Base-by-base conservation (phyloP, 2,329 filamentous ascomycete species). In the Alternaria ventricosa region DNA sequence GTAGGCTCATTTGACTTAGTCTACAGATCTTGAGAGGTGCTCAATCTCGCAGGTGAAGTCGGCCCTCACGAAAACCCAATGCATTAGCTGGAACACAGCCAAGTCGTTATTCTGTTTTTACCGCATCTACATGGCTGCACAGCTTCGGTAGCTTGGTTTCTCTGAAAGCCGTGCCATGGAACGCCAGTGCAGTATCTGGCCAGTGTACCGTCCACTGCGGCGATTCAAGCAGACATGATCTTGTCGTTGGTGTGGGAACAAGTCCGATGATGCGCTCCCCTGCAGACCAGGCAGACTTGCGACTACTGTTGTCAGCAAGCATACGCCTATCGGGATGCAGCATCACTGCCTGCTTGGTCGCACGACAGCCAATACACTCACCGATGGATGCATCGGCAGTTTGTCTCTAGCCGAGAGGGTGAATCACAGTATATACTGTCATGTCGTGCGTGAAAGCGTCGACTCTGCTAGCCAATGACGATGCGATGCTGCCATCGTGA, bases 231-330 rank as follows among this genome's bases (percentile, higher is more conserved):
- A 28, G 60, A 58, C 51, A 63, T 49, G 58, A 45, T 63, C 23
- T 49, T 49, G 45, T 15, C 36, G 25, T 61, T 61, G 54, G 53
- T 64, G 56, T 54, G 30, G 12, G 64, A 53, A 56, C 8, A n/a
- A 25, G 60, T 44, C 55, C 57, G 57, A 68, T 66, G 64, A 71
- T 58, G 64, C 64, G 56, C 63, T 64, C 57, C 43, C 36, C 22
- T 55, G 36, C 53, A 33, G 41, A 20, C 23, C 33, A 25, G 25
- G 28, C 12, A 22, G 22, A 15, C 18, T 49, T 50, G 15, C 23
- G 51, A 68, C 25, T 33, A 33, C 22, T 28, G 43, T 53, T 33
- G 20, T 60, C 63, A 62, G 60, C 43, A 51, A 45, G 22, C 30
- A 22, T 33, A 23, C 57, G 45, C 57, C 49, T 61, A 60, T 65